These are phyloP conservation scores for Prunus campanulata DNA, from an alignment of 306 rosid genomes.

Conservation along the genomic window DNA sequence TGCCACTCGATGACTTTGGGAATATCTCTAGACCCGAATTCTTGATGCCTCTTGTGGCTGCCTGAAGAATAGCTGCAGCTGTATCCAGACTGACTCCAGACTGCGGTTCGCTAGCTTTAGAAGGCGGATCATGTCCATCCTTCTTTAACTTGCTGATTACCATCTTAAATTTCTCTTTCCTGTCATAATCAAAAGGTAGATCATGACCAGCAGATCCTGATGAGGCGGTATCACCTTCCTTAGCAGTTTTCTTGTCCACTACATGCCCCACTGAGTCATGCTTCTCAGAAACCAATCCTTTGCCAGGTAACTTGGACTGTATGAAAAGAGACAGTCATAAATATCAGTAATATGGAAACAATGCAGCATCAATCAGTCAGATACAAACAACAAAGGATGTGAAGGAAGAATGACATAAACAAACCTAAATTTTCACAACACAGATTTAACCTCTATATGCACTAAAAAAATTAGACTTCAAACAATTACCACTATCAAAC, in stretches of 20 bases:
- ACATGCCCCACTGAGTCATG: slow-evolving; percentile 31
- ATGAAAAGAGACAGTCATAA: slow-evolving; percentile 1
- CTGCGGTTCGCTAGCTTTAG: slow-evolving; percentile 42
- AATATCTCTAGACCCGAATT: slow-evolving; percentile 48
- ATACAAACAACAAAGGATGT: neutral
- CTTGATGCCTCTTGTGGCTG: slow-evolving; percentile 71
- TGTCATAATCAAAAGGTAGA: slow-evolving; percentile 44
- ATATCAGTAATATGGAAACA: slow-evolving; percentile 4
- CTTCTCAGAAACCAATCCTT: slow-evolving; percentile 38
- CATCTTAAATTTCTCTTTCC: slow-evolving; percentile 77
- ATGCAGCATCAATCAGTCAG: neutral
- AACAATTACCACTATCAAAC: neutral
- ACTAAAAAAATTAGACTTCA: neutral
- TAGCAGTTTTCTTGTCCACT: slow-evolving; percentile 43
- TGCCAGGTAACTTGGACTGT: slow-evolving; percentile 54
- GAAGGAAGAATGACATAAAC: neutral
- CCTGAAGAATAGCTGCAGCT: slow-evolving; percentile 82
- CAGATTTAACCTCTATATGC: neutral
- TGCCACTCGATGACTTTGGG: slow-evolving; percentile 41
- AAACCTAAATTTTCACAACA: neutral
- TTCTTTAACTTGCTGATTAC: slow-evolving; percentile 58
- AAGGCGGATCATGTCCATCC: slow-evolving; percentile 51
- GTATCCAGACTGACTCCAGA: slow-evolving; percentile 50
- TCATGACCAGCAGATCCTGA: slow-evolving; percentile 47
- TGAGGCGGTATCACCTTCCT: slow-evolving; percentile 37